Evolutionary conservation across 768 basidiomycete species (phyloP), one percentile per base, ranked within the genome.

Genomic region (Boletus pseudopeckii): DNA sequence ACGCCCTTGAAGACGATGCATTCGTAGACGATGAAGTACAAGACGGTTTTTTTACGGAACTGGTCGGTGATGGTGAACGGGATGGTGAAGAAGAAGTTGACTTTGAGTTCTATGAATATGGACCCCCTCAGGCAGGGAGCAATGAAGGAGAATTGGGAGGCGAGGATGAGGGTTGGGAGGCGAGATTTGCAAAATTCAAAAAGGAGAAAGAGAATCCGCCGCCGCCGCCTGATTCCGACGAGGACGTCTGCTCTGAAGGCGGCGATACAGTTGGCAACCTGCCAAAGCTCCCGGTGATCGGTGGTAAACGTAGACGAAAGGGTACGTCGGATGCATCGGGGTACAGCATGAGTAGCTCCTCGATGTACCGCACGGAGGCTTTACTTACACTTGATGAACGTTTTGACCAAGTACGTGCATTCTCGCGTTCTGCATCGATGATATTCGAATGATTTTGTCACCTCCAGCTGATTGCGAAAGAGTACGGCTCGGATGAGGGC

Each of bases 301-400:
- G 92, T 15, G 86, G 88, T 6, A 83, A 84, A 72, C 80, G 84
- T 64, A 75, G 88, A 65, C 77, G 84, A 58, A 85, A 85, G 61
- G 85, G 84, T 4, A 77, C 84, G 0, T 92, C 90, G 47, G 88
- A 92, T 57, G 93, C 91, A 9, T 92, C 91, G 20, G 94, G 92
- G 13, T 96, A 96, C 77, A 92, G 89, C 67, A 98, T 99, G 94
- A 96, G 90, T 69, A 94, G 92, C 63, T 93, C 92, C 4, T 92
- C 92, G 14, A 92, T 98, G 90, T 90, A 83, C 73, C 83, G 97
- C 42, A 98, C 91, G 59, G 88, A 93, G 61, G 86, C 92, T 1
- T 72, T 98, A 28, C 83, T 90, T 48, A 88, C 85, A 2, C 76
- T 99, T 40, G 97, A 99, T 65, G 92, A 98, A 65, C 81, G 86